Conservation (phyloP, 257 asterid genomes). For the Solanum peruvianum region DNA sequence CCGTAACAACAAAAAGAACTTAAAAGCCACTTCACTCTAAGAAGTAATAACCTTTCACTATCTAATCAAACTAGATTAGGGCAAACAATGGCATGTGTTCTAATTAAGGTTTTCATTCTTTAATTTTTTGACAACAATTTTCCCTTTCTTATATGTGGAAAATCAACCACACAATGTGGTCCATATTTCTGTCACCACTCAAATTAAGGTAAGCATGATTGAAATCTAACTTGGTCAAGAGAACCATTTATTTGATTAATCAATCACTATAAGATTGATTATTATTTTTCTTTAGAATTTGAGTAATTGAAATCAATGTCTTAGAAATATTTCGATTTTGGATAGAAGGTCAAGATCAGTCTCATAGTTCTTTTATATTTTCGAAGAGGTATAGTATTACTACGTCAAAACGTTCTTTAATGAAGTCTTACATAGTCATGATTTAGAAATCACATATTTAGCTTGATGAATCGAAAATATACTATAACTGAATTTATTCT, state of each 20-base stretch:
- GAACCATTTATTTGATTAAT: background rate
- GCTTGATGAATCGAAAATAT: accelerated
- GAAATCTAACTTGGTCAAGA: background rate
- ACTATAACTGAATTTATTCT: background rate
- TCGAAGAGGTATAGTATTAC: background rate
- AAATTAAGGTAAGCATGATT: background rate
- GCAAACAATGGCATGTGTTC: background rate
- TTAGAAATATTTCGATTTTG: background rate
- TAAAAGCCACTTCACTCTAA: too few species aligned
- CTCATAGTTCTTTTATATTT: background rate
- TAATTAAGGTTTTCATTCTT: background rate
- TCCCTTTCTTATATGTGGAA: background rate
- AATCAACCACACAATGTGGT: background rate
- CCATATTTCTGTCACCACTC: background rate
- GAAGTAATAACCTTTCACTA: background rate
- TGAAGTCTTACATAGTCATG: background rate
- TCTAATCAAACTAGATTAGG: background rate
- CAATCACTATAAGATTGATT: background rate
- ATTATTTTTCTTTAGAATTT: background rate
- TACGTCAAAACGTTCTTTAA: accelerated
- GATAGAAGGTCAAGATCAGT: background rate
- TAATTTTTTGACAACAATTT: background rate
- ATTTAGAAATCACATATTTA: background rate
- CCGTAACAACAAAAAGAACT: too few species aligned
- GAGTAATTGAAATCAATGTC: background rate